Evolutionary conservation across 345 rosid species (phyloP), one percentile per base, ranked within the genome.

Genomic region (Pugionium dolabratum): DNA sequence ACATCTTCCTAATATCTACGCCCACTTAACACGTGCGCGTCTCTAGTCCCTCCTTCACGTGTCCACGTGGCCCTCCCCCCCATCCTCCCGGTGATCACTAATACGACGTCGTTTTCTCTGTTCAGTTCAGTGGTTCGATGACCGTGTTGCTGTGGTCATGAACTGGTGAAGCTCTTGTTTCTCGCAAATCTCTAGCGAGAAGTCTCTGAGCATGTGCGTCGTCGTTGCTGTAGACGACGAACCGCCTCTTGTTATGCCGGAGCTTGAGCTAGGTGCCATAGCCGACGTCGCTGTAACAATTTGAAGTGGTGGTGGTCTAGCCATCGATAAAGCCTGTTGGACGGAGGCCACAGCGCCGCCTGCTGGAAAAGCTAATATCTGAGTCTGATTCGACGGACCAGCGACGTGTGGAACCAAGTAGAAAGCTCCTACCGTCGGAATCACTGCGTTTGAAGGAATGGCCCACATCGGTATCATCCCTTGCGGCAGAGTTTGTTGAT

Each of bases 381-480:
- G 90, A 46, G 86, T 78, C 73, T 79, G 83, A 37, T 75, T 80
- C 4, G 82, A 59, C 2, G 88, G 76, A 29, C 82, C 82, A 5
- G 72, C 62, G 4, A 77, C 75, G 67, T 75, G 67, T 0, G 82
- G 76, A 6, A 93, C 89, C 8, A 88, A 74, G 87, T 86, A 76
- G 47, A 86, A 81, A 62, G 83, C 80, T 7, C 95, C 91, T 0
- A 66, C 72, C 0, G 84, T 78, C 0, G 95, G 85, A 69, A 83
- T 77, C 65, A 83, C 74, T 4, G 79, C 74, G 85, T 75, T 86
- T 7, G 94, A 79, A 1, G 89, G 95, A 66, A 91, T 78, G 41
- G 97, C 91, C 93, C 93, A 88, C 85, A 88, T 75, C 4, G 95
- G 93, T 64, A 86, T 77, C 66, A 91, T 63, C n/a, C 90, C 92